These are phyloP conservation scores for Candida orba DNA, from an alignment of 805 yeast species.

Conservation along the genomic window DNA sequence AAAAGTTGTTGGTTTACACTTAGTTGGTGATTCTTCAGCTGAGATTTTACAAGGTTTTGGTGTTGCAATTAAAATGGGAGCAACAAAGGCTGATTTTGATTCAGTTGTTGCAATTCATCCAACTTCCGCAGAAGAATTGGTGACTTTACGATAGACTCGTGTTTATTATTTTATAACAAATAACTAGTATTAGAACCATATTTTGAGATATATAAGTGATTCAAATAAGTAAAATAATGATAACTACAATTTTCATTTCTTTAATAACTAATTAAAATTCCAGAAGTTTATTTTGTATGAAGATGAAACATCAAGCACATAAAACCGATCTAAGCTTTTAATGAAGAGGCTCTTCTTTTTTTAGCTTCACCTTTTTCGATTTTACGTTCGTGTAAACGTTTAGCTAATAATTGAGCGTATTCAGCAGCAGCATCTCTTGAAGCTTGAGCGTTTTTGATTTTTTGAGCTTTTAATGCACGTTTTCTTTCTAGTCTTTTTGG, in stretches of 20 bases:
- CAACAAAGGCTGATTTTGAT: constrained; percentile 94
- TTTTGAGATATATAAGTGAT: too few species aligned
- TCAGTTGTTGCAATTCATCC: constrained; percentile 97
- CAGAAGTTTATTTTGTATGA: constrained; percentile 6
- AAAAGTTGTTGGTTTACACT: constrained; percentile 91
- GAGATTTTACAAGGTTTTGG: constrained; percentile 98
- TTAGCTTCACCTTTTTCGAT: constrained; percentile 97
- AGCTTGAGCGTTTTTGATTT: constrained; percentile 94
- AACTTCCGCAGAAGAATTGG: constrained; percentile 95
- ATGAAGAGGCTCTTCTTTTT: constrained; percentile 99
- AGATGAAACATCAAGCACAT: not conserved
- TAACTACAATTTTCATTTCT: not conserved
- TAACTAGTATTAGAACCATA: too few species aligned
- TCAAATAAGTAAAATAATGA: not conserved
- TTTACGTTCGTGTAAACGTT: constrained; percentile 97
- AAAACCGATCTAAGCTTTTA: constrained; percentile 58
- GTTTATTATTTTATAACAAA: too few species aligned
- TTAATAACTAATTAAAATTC: constrained; percentile 6
- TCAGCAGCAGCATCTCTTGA: constrained; percentile 99
- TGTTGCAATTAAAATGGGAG: constrained; percentile 98
- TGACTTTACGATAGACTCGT: constrained; percentile 42
- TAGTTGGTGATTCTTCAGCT: constrained; percentile 84
- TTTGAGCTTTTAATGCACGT: constrained; percentile 91
- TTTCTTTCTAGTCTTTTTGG: constrained; percentile 99
- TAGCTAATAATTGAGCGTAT: constrained; percentile 97